A percentile compares a stretch with the other conserved stretches of the same genome.
Evolutionary conservation across 2,329 filamentous ascomycete species (phyloP).

Genomic region (Coniochaeta ligniaria): DNA sequence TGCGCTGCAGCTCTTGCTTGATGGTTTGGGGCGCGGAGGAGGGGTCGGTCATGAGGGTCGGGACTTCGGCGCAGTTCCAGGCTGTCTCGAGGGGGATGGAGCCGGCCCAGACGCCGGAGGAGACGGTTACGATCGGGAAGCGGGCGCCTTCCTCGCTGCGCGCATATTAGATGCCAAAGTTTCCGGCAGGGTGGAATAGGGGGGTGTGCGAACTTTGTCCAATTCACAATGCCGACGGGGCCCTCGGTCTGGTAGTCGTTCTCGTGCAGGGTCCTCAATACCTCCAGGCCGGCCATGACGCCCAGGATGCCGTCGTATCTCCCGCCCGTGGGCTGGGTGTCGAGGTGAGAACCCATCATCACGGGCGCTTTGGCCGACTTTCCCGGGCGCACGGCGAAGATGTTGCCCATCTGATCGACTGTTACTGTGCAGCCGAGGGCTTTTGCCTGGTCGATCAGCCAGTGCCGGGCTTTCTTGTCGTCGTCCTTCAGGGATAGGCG

Average conservation of each 20-base stretch:
- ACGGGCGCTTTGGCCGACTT: constrained; percentile 46
- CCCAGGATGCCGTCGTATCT: constrained; percentile 74
- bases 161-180: background rate
- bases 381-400: constrained; percentile 66
- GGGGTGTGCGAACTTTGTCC: constrained; percentile 53
- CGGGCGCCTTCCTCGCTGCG: constrained; percentile 70
- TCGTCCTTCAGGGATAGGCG: constrained; percentile 64
- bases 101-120: constrained; percentile 73
- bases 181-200: background rate
- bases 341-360: constrained; percentile 63
- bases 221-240: constrained; percentile 69
- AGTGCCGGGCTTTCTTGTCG: constrained; percentile 66
- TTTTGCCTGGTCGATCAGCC: constrained; percentile 61
- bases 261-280: constrained; percentile 61
- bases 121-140: constrained; percentile 68
- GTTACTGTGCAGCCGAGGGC: constrained; percentile 59
- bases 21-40: constrained; percentile 43
- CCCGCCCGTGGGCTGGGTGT: constrained; percentile 58
- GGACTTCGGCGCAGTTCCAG: constrained; percentile 54
- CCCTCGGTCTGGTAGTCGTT: constrained; percentile 61
- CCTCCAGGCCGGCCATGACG: constrained; percentile 65
- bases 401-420: constrained; percentile 73
- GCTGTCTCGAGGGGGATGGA: constrained; percentile 53
- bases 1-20: constrained; percentile 62
- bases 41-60: constrained; percentile 30